phyloP scores from a whole-genome alignment of 2,329 filamentous ascomycete species.

The Alternaria dauci region DNA sequence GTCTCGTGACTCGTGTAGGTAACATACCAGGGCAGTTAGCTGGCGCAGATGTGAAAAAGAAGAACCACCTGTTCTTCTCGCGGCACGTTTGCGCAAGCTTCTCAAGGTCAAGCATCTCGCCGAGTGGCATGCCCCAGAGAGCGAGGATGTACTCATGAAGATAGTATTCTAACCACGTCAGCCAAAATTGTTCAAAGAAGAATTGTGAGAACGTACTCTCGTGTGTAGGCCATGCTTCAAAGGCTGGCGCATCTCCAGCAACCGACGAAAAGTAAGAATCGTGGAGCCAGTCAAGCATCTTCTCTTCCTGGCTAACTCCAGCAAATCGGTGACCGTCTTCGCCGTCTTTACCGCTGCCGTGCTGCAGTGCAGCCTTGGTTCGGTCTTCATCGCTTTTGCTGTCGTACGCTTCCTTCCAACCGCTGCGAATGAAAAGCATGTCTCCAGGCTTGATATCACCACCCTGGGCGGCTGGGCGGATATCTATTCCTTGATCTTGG shows the following conservation, averaged over 20 bases:
- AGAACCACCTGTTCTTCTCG: conserved; percentile 64
- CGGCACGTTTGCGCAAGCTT: conserved; percentile 64
- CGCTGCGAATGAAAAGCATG: conserved; percentile 71
- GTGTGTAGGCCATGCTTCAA: conserved; percentile 69
- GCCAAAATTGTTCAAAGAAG: neutral
- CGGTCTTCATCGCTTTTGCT: conserved; percentile 49
- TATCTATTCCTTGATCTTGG: conserved; percentile 67
- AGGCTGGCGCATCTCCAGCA: conserved; percentile 68
- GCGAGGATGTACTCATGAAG: conserved; percentile 51
- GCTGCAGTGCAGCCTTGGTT: conserved; percentile 51
- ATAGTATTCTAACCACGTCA: conserved; percentile 36
- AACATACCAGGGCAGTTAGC: conserved; percentile 63
- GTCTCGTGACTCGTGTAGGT: fast-evolving
- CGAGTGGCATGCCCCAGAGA: conserved; percentile 53
- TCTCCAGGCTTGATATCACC: conserved; percentile 68
- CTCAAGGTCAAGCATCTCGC: conserved; percentile 58
- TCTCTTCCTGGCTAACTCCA: conserved; percentile 62
- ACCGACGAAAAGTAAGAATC: conserved; percentile 73
- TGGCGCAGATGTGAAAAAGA: conserved; percentile 68
- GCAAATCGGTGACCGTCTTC: conserved; percentile 56
- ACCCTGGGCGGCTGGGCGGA: conserved; percentile 63
- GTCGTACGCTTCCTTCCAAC: conserved; percentile 68
- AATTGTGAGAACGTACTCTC: conserved; percentile 36
- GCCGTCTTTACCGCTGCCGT: conserved; percentile 53
- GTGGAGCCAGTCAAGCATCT: conserved; percentile 71